Base-by-base conservation (phyloP, 371 early-diverging fungal genomes). In the Actinomucor elegans region DNA sequence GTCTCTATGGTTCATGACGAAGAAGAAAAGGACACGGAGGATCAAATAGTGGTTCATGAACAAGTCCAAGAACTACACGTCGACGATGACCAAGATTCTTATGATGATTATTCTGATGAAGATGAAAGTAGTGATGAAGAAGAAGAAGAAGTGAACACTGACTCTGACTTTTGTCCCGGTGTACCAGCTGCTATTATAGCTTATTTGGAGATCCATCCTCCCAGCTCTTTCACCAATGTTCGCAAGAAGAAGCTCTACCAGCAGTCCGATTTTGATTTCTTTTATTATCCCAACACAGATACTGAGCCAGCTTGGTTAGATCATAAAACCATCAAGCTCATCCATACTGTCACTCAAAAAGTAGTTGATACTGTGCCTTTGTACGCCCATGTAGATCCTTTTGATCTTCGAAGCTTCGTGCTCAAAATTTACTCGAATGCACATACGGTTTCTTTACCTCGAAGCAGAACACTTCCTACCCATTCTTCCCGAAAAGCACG, bases 361-460 rank as follows among this genome's bases (percentile, higher is more conserved):
- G 67, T 54, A 15, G 53, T 57, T 2, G 36, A 55, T 1, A 63
- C 57, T 4, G 24, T 67, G 2, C 55, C 61, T 5, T 51, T 57
- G 5, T 73, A 64, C 40, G 12, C 46, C 11, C 64, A 69, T 28
- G 48, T 74, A 0, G 60, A 71, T 43, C 50, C 64, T 2, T 26
- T 48, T 1, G 60, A 66, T 17, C 46, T 77, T 20, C 37, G 55
- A 12, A 28, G 35, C 1, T 77, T 77, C 49, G 62, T 73, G n/a
- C 61, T 77, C 34, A 74, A 73, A 37, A 77, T 77, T n/a, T 77
- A 77, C 21, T 67, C 61, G 11, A 77, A 77, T 51, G 77, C 77
- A 2, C 77, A 77, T 38, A 77, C 77, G 0, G 70, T 77, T 10
- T 58, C 72, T 4, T 48, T 61, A 8, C 56, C 59, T 8, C 48